phyloP scores from a whole-genome alignment of 768 basidiomycete species.

The Glaciozyma martinii region DNA sequence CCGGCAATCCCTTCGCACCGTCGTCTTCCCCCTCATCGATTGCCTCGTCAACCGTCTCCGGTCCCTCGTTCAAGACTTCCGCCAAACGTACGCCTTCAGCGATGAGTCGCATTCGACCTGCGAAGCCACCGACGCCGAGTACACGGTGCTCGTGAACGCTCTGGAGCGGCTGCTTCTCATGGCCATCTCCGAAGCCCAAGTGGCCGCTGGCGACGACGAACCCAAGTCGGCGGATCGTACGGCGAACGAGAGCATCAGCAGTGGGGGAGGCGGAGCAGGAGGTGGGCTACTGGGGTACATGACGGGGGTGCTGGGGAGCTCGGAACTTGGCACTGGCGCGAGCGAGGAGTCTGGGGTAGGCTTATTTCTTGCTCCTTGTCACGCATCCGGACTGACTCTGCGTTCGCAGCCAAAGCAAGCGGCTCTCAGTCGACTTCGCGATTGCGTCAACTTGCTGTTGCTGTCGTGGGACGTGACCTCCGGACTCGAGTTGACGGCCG shows the following conservation, averaged over 20 bases:
- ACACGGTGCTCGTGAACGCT: conserved; percentile 72
- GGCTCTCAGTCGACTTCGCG: conserved; percentile 15
- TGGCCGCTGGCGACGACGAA: conserved; percentile 35
- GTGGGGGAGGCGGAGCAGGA: conserved; percentile 47
- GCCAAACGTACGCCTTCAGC: conserved; percentile 13
- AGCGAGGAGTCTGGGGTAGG: conserved; percentile 22
- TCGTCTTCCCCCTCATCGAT: conserved; percentile 66
- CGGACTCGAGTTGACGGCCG: conserved; percentile 9
- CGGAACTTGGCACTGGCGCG: conserved; percentile 40
- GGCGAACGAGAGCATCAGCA: background rate
- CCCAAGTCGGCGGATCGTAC: conserved; percentile 5
- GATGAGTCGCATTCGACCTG: conserved; percentile 37
- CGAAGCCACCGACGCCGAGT: conserved; percentile 64
- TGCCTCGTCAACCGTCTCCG: conserved; percentile 66
- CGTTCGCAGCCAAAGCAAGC: conserved; percentile 14
- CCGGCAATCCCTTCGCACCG: conserved; percentile 57
- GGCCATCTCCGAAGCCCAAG: conserved; percentile 49
- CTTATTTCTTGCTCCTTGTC: no score
- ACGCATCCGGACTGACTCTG: background rate
- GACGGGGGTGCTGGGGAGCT: conserved; percentile 78
- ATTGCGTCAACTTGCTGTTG: conserved; percentile 13
- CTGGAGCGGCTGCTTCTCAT: conserved; percentile 72
- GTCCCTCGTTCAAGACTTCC: conserved; percentile 42
- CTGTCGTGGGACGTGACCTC: conserved; percentile 28
- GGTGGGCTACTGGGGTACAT: conserved; percentile 74